phyloP scores from a whole-genome alignment of 345 rosid species.

The Populus simonii region DNA sequence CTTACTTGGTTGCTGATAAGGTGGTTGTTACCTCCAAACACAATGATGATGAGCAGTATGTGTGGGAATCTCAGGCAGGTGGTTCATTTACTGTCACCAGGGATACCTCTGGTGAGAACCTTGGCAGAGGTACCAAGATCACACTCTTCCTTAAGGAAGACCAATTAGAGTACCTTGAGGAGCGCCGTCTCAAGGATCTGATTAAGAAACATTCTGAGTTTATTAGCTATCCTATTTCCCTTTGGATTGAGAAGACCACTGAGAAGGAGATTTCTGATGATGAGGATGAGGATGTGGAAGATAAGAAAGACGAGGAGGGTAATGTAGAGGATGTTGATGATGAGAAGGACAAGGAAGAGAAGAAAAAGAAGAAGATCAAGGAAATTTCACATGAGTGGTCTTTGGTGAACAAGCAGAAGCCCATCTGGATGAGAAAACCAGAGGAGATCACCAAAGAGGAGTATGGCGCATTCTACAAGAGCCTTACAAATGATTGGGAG shows the following conservation, averaged over 20 bases:
- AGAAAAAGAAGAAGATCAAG: conserved; percentile 28
- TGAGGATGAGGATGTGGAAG: conserved; percentile 29
- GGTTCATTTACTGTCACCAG: conserved; percentile 3
- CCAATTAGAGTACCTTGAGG: conserved; percentile 10
- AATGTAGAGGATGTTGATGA: conserved; percentile 32
- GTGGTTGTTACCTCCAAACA: conserved; percentile 5
- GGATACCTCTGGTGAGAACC: background rate
- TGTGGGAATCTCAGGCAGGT: conserved; percentile 9
- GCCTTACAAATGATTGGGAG: conserved; percentile 27
- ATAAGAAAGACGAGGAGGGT: conserved; percentile 28
- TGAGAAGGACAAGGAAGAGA: conserved; percentile 25
- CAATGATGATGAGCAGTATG: conserved; percentile 11
- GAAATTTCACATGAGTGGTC: conserved; percentile 24
- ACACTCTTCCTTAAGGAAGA: conserved; percentile 5
- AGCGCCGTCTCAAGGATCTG: conserved; percentile 16
- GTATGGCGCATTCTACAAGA: conserved; percentile 23
- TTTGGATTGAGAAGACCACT: conserved; percentile 24
- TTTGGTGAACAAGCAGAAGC: conserved; percentile 23
- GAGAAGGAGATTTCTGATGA: conserved; percentile 29
- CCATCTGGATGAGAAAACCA: conserved; percentile 28
- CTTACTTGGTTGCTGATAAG: conserved; percentile 8
- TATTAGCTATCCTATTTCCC: conserved; percentile 24
- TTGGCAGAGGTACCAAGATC: conserved; percentile 2
- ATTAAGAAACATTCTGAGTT: conserved; percentile 24
- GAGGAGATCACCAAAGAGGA: conserved; percentile 28